Percentiles rank a stretch among this genome's conserved stretches.
phyloP scores from a whole-genome alignment of 2,329 filamentous ascomycete genomes.

The Aspergillus brunneoviolaceus region DNA sequence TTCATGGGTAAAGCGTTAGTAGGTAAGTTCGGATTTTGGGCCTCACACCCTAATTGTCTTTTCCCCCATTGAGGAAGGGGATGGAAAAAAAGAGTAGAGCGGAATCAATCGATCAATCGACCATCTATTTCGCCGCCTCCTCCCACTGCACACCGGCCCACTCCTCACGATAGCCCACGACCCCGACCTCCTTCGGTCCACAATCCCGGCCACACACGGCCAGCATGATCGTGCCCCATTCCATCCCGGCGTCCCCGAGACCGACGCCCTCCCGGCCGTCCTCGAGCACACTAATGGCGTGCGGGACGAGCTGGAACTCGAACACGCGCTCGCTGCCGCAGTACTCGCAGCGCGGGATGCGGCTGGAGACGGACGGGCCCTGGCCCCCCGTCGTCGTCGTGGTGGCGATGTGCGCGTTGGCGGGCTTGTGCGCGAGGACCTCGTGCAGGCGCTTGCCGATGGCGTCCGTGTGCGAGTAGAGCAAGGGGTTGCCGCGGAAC shows the following conservation, averaged over 20 bases:
- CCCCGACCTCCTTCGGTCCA: constrained; percentile 59
- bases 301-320: constrained; percentile 88
- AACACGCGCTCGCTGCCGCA: constrained; percentile 78
- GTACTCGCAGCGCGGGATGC: constrained; percentile 72
- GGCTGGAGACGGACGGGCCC: constrained; percentile 26
- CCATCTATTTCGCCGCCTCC: constrained; percentile 50
- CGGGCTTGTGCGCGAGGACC: constrained; percentile 12
- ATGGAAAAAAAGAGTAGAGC: too few relatives aligned
- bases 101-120: too few relatives aligned
- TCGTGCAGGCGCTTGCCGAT: constrained; percentile 65
- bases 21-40: too few relatives aligned
- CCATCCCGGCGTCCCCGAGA: constrained; percentile 77
- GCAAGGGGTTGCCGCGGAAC: constrained; percentile 68
- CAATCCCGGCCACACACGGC: constrained; percentile 84
- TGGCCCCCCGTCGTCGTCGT: constrained; percentile 21
- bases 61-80: too few relatives aligned
- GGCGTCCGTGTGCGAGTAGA: constrained; percentile 76
- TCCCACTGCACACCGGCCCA: constrained; percentile 99
- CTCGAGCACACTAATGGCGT: constrained; percentile 86
- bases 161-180: constrained; percentile 82
- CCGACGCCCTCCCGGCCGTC: constrained; percentile 62
- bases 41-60: not conserved
- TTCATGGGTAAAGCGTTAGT: constrained; percentile 2
- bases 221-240: constrained; percentile 92
- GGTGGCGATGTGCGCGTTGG: constrained; percentile 25